phyloP scores from a whole-genome alignment of 371 early-diverging fungal genomes.

The Haplosporangium sp. region DNA sequence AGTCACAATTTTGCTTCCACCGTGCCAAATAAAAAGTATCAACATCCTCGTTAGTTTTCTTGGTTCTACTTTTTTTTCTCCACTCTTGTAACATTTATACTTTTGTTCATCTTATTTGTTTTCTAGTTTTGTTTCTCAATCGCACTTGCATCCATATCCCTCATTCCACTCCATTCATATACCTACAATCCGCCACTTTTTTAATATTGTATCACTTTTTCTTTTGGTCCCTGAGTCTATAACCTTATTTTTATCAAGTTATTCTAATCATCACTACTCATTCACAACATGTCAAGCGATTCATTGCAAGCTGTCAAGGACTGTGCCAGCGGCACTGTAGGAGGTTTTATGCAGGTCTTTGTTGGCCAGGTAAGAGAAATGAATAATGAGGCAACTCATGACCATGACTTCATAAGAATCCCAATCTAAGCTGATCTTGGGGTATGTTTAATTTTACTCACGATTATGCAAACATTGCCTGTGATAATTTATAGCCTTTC shows the following conservation, averaged over 20 bases:
- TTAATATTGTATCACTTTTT: not conserved
- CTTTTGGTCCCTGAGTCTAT: slow-evolving; percentile 2
- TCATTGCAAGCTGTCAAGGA: slow-evolving; percentile 76
- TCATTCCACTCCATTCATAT: not conserved
- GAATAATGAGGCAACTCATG: not conserved
- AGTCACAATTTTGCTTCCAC: slow-evolving; percentile 13
- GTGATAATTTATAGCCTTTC: slow-evolving; percentile 69
- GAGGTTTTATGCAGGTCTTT: slow-evolving; percentile 84
- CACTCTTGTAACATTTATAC: not conserved
- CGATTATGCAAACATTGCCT: not conserved
- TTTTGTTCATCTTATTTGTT: slow-evolving; percentile 1
- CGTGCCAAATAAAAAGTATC: slow-evolving; percentile 10
- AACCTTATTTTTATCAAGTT: slow-evolving; percentile 8
- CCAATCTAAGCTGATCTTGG: slow-evolving; percentile 5
- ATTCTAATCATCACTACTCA: not conserved
- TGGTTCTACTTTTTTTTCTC: not conserved
- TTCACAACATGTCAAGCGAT: slow-evolving; percentile 38
- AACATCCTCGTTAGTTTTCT: too few relatives aligned
- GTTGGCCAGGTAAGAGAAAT: slow-evolving; percentile 73
- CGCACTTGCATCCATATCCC: not conserved
- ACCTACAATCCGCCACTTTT: not conserved
- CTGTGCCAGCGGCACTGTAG: slow-evolving; percentile 81
- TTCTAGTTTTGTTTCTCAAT: slow-evolving; percentile 2
- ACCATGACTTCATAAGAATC: slow-evolving; percentile 1
- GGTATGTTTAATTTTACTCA: not conserved